A percentile compares a stretch with the other conserved stretches of the same genome.
Evolutionary conservation across 2,329 filamentous ascomycete genomes (phyloP).

Genomic region (Hypoxylon sp.): DNA sequence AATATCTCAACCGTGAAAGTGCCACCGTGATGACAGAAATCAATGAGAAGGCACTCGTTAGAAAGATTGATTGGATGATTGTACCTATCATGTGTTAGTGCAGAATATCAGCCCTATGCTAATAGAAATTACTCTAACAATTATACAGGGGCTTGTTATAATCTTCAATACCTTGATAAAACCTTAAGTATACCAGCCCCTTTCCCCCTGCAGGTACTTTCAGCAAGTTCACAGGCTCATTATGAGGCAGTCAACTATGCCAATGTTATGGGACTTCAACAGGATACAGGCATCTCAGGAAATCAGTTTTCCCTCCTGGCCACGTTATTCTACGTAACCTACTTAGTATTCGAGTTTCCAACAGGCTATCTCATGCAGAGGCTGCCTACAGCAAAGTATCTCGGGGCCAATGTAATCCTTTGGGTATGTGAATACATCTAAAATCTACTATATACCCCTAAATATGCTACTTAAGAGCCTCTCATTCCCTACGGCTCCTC

Average conservation of each 20-base stretch:
- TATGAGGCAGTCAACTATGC: constrained; percentile 50
- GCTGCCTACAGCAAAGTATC: constrained; percentile 67
- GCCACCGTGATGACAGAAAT: constrained; percentile 44
- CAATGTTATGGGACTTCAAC: constrained; percentile 53
- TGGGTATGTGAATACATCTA: constrained; percentile 54
- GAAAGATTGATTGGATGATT: constrained; percentile 53
- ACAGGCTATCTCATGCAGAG: constrained; percentile 66
- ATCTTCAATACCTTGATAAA: constrained; percentile 53
- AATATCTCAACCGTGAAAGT: constrained; percentile 45
- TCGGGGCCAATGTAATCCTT: constrained; percentile 61
- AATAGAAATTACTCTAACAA: constrained; percentile 1
- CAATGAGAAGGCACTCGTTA: constrained; percentile 48
- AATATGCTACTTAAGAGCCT: not conserved
- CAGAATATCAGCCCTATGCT: not conserved
- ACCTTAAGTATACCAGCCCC: constrained; percentile 45
- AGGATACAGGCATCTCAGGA: constrained; percentile 50
- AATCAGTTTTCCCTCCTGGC: constrained; percentile 53
- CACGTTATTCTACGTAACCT: constrained; percentile 54
- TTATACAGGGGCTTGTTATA: constrained; percentile 51
- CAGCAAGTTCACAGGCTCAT: not conserved
- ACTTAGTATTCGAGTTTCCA: constrained; percentile 53
- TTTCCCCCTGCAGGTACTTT: not conserved
- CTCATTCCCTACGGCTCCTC: not conserved
- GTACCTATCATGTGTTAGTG: constrained; percentile 52
- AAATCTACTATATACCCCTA: not conserved